A percentile compares a stretch with the other conserved stretches of the same genome.
These are phyloP conservation scores for Inga leiocalycina DNA, from an alignment of 306 rosid genomes.

Conservation along the genomic window DNA sequence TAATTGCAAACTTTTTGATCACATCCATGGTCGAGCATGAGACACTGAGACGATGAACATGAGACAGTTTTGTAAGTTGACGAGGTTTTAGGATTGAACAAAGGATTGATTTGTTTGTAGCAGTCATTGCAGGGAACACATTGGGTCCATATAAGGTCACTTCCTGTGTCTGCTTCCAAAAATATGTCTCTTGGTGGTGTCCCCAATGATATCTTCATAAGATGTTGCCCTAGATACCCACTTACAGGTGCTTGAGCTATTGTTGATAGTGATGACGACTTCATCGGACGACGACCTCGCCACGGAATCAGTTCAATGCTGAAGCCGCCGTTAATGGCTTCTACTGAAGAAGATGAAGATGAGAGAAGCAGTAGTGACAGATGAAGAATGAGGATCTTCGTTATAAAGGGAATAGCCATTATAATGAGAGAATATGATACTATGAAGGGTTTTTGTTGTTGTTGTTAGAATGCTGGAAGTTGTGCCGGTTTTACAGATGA, in stretches of 20 bases:
- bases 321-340: conserved; percentile 36
- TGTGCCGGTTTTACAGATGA: not conserved
- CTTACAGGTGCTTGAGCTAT: not conserved
- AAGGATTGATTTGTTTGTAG: conserved; percentile 40
- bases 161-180: conserved; percentile 50
- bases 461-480: not conserved
- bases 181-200: conserved; percentile 43
- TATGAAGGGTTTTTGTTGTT: not conserved
- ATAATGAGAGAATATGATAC: not conserved
- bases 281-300: not conserved
- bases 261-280: not conserved
- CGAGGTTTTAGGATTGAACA: conserved; percentile 36
- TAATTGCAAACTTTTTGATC: conserved; percentile 36
- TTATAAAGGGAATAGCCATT: not conserved
- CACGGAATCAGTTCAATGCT: conserved; percentile 33
- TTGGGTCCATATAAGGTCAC: conserved; percentile 55
- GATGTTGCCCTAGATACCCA: conserved; percentile 37
- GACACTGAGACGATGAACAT: conserved; percentile 39
- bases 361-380: not conserved
- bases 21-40: not conserved
- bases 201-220: conserved; percentile 43
- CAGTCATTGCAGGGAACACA: conserved; percentile 50
- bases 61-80: conserved; percentile 37
- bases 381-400: conserved; percentile 20
- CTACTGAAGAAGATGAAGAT: not conserved